Conservation (phyloP, 2,329 filamentous ascomycete species). For the Biscogniauxia sp. region DNA sequence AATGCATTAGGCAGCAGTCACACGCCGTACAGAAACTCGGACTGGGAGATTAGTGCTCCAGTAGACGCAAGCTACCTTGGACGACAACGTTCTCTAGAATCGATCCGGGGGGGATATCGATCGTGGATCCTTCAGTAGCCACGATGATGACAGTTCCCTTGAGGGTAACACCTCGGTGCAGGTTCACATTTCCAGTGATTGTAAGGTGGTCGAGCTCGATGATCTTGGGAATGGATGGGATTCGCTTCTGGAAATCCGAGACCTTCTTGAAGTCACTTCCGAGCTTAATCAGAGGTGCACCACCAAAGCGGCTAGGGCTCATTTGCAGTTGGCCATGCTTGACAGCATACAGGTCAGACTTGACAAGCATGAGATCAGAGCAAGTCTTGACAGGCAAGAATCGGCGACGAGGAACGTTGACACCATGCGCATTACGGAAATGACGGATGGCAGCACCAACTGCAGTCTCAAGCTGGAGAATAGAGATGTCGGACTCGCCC, state of each 20-base stretch:
- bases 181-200: slow-evolving; percentile 95
- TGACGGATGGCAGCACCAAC: slow-evolving; percentile 98
- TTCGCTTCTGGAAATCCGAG: slow-evolving; percentile 89
- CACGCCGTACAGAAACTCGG: neutral
- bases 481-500: slow-evolving; percentile 96
- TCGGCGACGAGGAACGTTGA: slow-evolving; percentile 94
- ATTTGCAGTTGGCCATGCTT: slow-evolving; percentile 98
- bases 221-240: slow-evolving; percentile 84
- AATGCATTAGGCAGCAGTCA: neutral
- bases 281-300: slow-evolving; percentile 97
- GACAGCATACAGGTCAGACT: slow-evolving; percentile 97
- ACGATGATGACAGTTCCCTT: slow-evolving; percentile 99
- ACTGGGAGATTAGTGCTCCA: slow-evolving; percentile 55
- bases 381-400: slow-evolving; percentile 99
- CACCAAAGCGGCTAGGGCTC: slow-evolving; percentile 93
- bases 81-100: slow-evolving; percentile 99
- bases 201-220: slow-evolving; percentile 92
- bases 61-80: slow-evolving; percentile 83
- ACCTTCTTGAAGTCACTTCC: slow-evolving; percentile 99
- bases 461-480: slow-evolving; percentile 97
- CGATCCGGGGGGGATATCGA: slow-evolving; percentile 94
- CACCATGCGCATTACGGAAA: slow-evolving; percentile 97
- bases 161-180: slow-evolving; percentile 89
- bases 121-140: slow-evolving; percentile 94
- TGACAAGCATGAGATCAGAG: slow-evolving; percentile 99